Percentiles rank a stretch among this genome's conserved stretches.
phyloP scores from a whole-genome alignment of 805 yeast species.

The Saturnispora quitensis region DNA sequence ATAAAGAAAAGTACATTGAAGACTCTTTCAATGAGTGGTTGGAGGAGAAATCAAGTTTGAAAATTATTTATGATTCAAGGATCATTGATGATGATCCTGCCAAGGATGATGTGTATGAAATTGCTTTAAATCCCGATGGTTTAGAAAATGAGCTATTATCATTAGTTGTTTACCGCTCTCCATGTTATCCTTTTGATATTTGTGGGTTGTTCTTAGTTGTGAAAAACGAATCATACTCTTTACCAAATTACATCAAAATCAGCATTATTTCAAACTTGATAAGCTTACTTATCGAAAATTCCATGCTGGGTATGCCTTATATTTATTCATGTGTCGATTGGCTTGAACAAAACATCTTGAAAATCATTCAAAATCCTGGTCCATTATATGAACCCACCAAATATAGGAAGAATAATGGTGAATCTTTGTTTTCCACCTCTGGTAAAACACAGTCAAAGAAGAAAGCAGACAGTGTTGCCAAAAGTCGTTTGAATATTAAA shows the following conservation, averaged over 20 bases:
- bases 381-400: slow-evolving; percentile 36
- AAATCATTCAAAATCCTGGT: slow-evolving; percentile 67
- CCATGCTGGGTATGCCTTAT: slow-evolving; percentile 60
- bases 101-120: slow-evolving; percentile 26
- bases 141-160: slow-evolving; percentile 24
- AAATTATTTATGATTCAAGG: slow-evolving; percentile 38
- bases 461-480: slow-evolving; percentile 13
- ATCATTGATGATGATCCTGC: slow-evolving; percentile 29
- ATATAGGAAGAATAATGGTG: slow-evolving; percentile 1
- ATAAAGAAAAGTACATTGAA: neutral
- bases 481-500: slow-evolving; percentile 23
- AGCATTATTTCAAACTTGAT: slow-evolving; percentile 43
- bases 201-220: slow-evolving; percentile 60
- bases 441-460: neutral
- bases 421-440: neutral
- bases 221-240: slow-evolving; percentile 33
- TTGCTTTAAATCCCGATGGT: slow-evolving; percentile 28
- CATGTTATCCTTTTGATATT: slow-evolving; percentile 51
- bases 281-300: slow-evolving; percentile 33
- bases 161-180: slow-evolving; percentile 36
- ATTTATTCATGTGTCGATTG: slow-evolving; percentile 66
- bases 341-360: slow-evolving; percentile 54
- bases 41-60: slow-evolving; percentile 64
- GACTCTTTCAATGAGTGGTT: slow-evolving; percentile 45
- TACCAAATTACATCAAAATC: slow-evolving; percentile 63